These are phyloP conservation scores for Coffea canephora DNA, from an alignment of 257 asterid genomes.

Conservation along the genomic window DNA sequence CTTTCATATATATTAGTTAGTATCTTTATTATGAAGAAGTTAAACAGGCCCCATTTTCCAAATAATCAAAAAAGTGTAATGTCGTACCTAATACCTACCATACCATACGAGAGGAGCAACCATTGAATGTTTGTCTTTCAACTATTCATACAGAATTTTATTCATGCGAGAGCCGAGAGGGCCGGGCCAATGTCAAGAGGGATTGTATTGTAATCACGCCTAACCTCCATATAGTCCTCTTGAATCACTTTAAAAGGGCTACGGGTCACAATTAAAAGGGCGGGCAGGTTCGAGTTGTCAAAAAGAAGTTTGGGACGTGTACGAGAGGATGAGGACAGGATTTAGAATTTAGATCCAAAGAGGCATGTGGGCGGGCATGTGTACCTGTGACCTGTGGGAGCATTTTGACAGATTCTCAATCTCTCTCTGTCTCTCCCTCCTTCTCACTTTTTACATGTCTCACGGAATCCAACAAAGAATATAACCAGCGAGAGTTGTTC, in stretches of 20 bases:
- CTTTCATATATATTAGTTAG: too few species aligned
- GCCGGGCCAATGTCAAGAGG: too few species aligned
- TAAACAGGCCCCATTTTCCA: too few species aligned
- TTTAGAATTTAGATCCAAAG: neutral
- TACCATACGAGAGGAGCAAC: too few species aligned
- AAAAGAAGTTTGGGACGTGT: neutral
- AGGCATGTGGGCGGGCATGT: conserved; percentile 25
- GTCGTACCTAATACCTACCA: too few species aligned
- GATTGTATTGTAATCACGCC: too few species aligned
- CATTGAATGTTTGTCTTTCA: too few species aligned
- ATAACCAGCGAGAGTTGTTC: conserved; percentile 9
- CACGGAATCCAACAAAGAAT: conserved; percentile 30
- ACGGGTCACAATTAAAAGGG: neutral
- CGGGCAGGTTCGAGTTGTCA: neutral
- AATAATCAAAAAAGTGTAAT: too few species aligned
- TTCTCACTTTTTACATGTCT: neutral
- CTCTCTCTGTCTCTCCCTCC: neutral
- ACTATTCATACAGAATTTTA: too few species aligned
- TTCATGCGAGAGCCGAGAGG: too few species aligned
- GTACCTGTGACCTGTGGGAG: conserved; percentile 7
- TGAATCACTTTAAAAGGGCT: too few species aligned
- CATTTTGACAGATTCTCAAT: conserved; percentile 19
- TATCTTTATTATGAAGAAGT: too few species aligned
- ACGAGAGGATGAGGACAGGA: neutral
- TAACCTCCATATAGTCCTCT: neutral